Conservation (phyloP, 2,329 filamentous ascomycete genomes). For the Colletotrichum acutatum region DNA sequence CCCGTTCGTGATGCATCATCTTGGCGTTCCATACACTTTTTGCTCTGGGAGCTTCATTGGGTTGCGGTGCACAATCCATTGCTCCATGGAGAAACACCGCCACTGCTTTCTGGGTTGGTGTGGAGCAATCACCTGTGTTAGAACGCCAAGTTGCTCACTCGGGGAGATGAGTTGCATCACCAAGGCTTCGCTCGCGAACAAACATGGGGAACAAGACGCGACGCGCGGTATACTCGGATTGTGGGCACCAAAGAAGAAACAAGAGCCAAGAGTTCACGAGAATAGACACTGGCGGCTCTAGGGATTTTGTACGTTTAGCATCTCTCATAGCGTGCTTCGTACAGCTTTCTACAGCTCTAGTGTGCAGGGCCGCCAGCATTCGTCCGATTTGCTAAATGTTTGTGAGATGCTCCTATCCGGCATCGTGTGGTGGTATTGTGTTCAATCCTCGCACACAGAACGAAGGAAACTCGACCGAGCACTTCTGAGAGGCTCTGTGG, state of each 20-base stretch:
- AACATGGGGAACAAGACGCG: background rate
- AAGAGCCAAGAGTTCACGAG: conserved; percentile 15
- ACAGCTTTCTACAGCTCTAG: background rate
- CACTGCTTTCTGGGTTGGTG: background rate
- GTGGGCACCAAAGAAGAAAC: conserved; percentile 4
- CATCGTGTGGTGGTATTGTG: conserved; percentile 18
- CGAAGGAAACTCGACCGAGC: background rate
- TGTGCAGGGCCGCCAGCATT: background rate
- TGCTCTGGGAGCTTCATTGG: background rate
- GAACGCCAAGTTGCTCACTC: conserved; percentile 13
- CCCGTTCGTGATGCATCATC: conserved; percentile 5
- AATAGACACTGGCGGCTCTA: conserved; percentile 19
- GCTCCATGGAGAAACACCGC: background rate
- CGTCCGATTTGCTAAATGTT: conserved; percentile 1
- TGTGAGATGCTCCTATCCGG: background rate
- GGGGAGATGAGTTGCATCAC: background rate
- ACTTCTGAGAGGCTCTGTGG: background rate
- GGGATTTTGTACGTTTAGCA: conserved; percentile 21
- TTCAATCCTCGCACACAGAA: background rate
- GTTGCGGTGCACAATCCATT: background rate
- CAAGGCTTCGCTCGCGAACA: conserved; percentile 10
- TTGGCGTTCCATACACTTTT: conserved; percentile 1
- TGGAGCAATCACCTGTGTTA: background rate
- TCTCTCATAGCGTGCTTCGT: background rate
- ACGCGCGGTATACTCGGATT: background rate